A percentile compares a stretch with the other conserved stretches of the same genome.
phyloP scores from a whole-genome alignment of 306 rosid species.

The Casuarina cunninghamiana region DNA sequence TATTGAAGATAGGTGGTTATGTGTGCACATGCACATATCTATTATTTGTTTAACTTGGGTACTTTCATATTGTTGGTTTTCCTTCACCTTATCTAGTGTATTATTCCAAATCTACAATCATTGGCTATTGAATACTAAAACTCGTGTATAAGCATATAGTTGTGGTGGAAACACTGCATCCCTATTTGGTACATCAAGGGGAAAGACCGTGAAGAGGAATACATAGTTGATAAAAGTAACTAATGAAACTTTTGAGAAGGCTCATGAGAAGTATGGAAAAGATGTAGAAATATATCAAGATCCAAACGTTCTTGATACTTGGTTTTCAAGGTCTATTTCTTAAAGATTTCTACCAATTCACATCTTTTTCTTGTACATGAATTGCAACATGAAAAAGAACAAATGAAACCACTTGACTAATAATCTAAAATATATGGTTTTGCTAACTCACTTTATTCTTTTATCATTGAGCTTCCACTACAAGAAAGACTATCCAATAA shows the following conservation, averaged over 20 bases:
- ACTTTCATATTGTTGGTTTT: not conserved
- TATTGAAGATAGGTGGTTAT: not conserved
- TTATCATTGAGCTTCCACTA: not conserved
- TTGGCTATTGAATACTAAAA: conserved; percentile 96
- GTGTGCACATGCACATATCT: too few species aligned
- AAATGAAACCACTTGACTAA: too few species aligned
- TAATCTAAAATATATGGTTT: too few species aligned
- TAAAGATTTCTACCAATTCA: not conserved
- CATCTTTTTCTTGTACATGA: not conserved
- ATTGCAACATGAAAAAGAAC: not conserved
- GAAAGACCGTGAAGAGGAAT: conserved; percentile 81
- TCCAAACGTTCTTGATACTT: conserved; percentile 96
- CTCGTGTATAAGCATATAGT: conserved; percentile 98
- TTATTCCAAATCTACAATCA: conserved; percentile 82
- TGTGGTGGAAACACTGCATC: conserved; percentile 99
- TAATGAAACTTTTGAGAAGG: conserved; percentile 74
- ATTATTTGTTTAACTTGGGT: not conserved
- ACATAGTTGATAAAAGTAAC: conserved; percentile 83
- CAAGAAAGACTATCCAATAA: not conserved
- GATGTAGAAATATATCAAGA: conserved; percentile 86
- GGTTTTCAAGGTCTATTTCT: conserved; percentile 88
- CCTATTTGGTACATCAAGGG: conserved; percentile 97
- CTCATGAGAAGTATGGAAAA: conserved; percentile 68
- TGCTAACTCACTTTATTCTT: not conserved
- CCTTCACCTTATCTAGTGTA: conserved; percentile 20